Evolutionary conservation across 2,329 filamentous ascomycete genomes (phyloP), one percentile per base, ranked within the genome.

Genomic region (Pleomassaria siparia): DNA sequence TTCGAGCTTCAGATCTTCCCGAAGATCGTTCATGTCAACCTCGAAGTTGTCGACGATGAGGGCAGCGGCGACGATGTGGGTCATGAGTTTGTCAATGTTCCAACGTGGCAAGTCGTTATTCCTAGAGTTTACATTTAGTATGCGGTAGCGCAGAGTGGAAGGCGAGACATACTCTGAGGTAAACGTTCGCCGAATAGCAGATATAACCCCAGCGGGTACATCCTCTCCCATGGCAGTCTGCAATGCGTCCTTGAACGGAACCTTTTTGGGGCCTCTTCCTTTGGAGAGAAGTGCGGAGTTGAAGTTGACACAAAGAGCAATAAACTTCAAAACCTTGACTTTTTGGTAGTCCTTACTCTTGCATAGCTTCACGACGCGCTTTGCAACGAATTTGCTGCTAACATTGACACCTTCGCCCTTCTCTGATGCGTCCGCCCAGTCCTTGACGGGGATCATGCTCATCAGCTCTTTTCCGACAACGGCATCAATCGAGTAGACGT

Each of bases 1-100:
- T 56, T 91, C 87, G 47, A 91, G 62, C 63, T 81, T 80, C 50
- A 94, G 71, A 64, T 94, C 89, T 52, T 87, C 82, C 44, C 83
- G 80, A 54, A 95, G 72, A 55, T 86, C 80, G 53, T 80, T 80
- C 6, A 85, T 85, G 60, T 91, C 85, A 46, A 89, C 83, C 63
- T 85, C 83, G 63, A 84, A 90, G 63, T 86, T 84, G 60, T 91
- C 87, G 15, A 91, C 74, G 52, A 89, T 82, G 65, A 87, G 80
- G 22, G 85, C 82, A 50, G 91, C 77, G 1, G 81, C 86, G 59
- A 84, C 87, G 60, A 87, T 82, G 70, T 91, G 86, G 13, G 87
- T 89, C 61, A 85, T 83, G 25, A 91, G 72, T 52, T 89, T 77
- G 63, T 92, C 87, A 25, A 79, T 72, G 64, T 90, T 83, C 74